Base-by-base conservation (phyloP, 306 rosid species). In the Vachellia pachyceras region DNA sequence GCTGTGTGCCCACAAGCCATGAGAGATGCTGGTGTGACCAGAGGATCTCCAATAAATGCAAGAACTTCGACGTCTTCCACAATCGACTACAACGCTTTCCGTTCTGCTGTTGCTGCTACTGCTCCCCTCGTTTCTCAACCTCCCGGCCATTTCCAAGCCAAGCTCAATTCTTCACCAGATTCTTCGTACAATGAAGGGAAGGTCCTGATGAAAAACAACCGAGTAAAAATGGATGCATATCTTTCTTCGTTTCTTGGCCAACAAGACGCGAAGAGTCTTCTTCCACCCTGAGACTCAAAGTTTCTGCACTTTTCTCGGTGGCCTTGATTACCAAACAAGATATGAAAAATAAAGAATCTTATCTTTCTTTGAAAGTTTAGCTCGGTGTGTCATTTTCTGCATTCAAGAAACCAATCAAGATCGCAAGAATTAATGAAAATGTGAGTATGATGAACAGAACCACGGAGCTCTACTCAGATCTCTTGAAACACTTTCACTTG, bases 1-100 rank as follows among this genome's bases (percentile, higher is more conserved):
- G 72, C 97, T 95, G 23, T 83, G 77, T 5, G 97, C 97, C 97
- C 88, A 83, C 86, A 95, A 77, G 82, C 99, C 98, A 46, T 95
- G 94, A 84, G 97, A 86, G 88, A 92, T 83, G 86, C 99, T 90
- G 78, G 85, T 77, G 61, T 72, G 89, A 83, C 88, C 82, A 9
- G 88, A 68, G 52, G 97, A 90, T 90, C 80, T 83, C 75, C 99
- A 95, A 61, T 95, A 96, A 63, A 97, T 98, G 78, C 99, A 95
- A 54, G 94, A 77, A 84, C 88, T 80, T 77, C 84, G 86, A 41
- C 86, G 87, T 67, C 84, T 86, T 77, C 91, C 89, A 6, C 82
- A 90, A 80, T 96, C 92, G 10, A 67, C 69, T n/a, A 96, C 97
- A 8, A 88, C 89, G 82, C 90, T 93, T 81, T 89, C 93, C 44